A percentile compares a stretch with the other conserved stretches of the same genome.
Conservation (phyloP, 2,329 filamentous ascomycete species). For the Aspergillus sp. region DNA sequence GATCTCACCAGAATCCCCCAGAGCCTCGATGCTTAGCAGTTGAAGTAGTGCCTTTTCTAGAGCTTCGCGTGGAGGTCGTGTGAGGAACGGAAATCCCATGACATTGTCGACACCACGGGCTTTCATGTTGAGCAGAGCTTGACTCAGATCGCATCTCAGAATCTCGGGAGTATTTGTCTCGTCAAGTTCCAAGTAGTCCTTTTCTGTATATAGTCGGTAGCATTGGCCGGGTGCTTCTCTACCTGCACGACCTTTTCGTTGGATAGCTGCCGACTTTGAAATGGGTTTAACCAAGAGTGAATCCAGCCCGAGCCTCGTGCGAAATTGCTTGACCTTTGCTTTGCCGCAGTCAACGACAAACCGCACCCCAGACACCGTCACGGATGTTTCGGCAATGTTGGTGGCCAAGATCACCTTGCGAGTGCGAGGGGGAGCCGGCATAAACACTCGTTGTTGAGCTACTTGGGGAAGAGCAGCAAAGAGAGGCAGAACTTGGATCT, state of each 20-base stretch:
- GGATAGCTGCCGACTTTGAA: conserved; percentile 87
- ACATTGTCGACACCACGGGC: conserved; percentile 81
- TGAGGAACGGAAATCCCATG: conserved; percentile 77
- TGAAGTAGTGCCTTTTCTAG: conserved; percentile 79
- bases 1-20: conserved; percentile 68
- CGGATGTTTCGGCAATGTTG: conserved; percentile 97
- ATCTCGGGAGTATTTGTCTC: conserved; percentile 83
- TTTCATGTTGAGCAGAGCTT: conserved; percentile 88
- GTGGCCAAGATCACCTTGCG: conserved; percentile 89
- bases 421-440: conserved; percentile 66
- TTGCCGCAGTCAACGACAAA: conserved; percentile 93
- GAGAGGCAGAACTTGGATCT: conserved; percentile 67
- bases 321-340: conserved; percentile 89
- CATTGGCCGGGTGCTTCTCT: conserved; percentile 89
- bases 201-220: conserved; percentile 81
- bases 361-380: conserved; percentile 88
- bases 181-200: conserved; percentile 64
- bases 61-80: conserved; percentile 69
- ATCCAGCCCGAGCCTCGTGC: conserved; percentile 77
- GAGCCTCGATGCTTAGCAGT: conserved; percentile 70
- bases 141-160: conserved; percentile 78
- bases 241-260: conserved; percentile 85
- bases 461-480: conserved; percentile 87
- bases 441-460: conserved; percentile 81
- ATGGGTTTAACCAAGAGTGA: conserved; percentile 87